Percentiles rank a stretch among this genome's conserved stretches.
phyloP scores from a whole-genome alignment of 345 rosid genomes.

The Eucalyptus cloeziana region DNA sequence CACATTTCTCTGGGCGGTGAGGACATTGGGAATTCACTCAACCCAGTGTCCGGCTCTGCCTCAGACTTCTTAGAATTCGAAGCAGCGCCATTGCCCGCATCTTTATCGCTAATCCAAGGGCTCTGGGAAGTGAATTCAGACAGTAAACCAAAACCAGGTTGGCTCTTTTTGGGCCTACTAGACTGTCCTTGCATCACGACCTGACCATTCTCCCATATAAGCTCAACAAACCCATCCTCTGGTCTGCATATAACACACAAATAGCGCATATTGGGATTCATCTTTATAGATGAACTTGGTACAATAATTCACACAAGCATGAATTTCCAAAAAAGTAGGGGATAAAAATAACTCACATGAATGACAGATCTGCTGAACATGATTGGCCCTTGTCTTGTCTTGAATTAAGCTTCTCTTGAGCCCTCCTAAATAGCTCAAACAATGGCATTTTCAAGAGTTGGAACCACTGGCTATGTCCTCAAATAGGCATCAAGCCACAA shows the following conservation, averaged over 20 bases:
- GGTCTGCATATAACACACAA: conserved; percentile 30
- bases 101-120: conserved; percentile 6
- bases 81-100: conserved; percentile 6
- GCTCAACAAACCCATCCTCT: conserved; percentile 51
- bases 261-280: background rate
- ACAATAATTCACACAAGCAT: background rate
- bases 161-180: conserved; percentile 25
- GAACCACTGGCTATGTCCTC: background rate
- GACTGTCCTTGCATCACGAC: conserved; percentile 53
- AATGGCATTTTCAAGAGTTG: conserved; percentile 44
- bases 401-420: conserved; percentile 30
- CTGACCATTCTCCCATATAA: conserved; percentile 78
- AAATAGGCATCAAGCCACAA: background rate
- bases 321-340: background rate
- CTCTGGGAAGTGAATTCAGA: background rate
- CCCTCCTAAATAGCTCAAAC: conserved; percentile 59
- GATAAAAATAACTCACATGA: conserved; percentile 37
- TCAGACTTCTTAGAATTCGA: conserved; percentile 14
- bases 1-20: conserved; percentile 36
- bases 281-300: background rate
- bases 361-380: conserved; percentile 23
- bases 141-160: conserved; percentile 4
- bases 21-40: conserved; percentile 36
- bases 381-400: conserved; percentile 22
- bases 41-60: conserved; percentile 1